Evolutionary conservation across 2,329 filamentous ascomycete species (phyloP).

Genomic region (Colletotrichum lentis): DNA sequence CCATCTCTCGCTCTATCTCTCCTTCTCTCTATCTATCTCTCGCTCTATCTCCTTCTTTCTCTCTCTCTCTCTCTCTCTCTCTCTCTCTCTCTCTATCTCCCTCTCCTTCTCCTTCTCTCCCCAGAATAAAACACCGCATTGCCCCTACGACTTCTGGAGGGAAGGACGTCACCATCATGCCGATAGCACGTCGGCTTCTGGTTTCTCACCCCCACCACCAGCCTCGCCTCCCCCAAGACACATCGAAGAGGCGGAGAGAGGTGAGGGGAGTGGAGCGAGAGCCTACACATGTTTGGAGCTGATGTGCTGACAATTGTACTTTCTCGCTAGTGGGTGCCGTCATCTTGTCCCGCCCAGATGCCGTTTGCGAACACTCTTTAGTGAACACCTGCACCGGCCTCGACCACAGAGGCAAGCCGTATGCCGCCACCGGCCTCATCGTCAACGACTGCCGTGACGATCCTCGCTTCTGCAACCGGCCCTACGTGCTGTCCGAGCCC

Average conservation of each 20-base stretch:
- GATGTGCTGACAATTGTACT: conserved; percentile 17
- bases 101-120: too few relatives aligned
- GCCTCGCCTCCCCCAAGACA: background rate
- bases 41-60: too few relatives aligned
- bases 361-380: conserved; percentile 47
- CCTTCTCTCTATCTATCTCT: too few relatives aligned
- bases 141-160: background rate
- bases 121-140: background rate
- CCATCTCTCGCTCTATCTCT: too few relatives aligned
- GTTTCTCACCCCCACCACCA: background rate
- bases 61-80: too few relatives aligned
- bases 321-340: conserved; percentile 38
- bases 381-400: conserved; percentile 41
- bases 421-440: conserved; percentile 44
- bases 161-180: background rate
- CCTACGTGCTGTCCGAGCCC: conserved; percentile 46
- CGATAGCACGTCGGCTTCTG: background rate
- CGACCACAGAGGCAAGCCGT: conserved; percentile 41
- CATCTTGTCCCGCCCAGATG: conserved; percentile 44
- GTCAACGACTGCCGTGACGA: conserved; percentile 46
- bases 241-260: background rate
- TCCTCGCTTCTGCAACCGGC: conserved; percentile 45
- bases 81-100: too few relatives aligned
- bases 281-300: background rate
- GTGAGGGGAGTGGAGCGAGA: too few relatives aligned